Evolutionary conservation across 345 rosid genomes (phyloP), one percentile per base, ranked within the genome.

Genomic region (Linum usitatissimum): DNA sequence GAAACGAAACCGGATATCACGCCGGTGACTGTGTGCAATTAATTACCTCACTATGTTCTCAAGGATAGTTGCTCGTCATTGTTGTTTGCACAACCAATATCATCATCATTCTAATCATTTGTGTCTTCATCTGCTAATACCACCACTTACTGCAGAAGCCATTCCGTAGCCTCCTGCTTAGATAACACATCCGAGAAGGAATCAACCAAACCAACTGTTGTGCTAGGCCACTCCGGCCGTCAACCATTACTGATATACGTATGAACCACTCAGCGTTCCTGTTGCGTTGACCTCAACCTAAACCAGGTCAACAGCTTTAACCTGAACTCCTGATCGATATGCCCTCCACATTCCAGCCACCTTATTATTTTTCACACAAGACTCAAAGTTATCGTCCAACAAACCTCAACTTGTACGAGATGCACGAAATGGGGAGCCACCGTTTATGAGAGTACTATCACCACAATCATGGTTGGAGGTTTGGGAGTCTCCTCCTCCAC

Each of bases 281-380:
- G 95, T 48, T 78, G 84, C 0, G 86, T 83, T 9, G 99, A 88
- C 72, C 91, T 76, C 74, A 90, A 68, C 76, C 99, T 85, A 77
- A 82, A 94, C 99, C 99, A 94, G 40, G 99, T 90, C 60, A 94
- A 71, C 78, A 94, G 78, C 71, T 81, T 94, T 70, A 88, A 68
- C 74, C 99, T 83, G 72, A 94, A 94, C 45, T 82, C 86, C 75
- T 74, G 86, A 57, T 80, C 71, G 3, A 94, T 84, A 68, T 84
- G 83, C 55, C 95, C 96, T 67, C 71, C 88, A 19, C 95, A 75
- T 78, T 94, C 99, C 58, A 94, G 81, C 84, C 82, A 77, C 59
- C 99, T 75, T 53, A 90, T 76, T 66, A 77, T 81, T 83, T 23
- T 88, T 90, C 69, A 88, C 95, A 38, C 96, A 84, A 64, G 80